Evolutionary conservation across 2,329 filamentous ascomycete genomes (phyloP).

Genomic region (Didymosphaeria variabile): DNA sequence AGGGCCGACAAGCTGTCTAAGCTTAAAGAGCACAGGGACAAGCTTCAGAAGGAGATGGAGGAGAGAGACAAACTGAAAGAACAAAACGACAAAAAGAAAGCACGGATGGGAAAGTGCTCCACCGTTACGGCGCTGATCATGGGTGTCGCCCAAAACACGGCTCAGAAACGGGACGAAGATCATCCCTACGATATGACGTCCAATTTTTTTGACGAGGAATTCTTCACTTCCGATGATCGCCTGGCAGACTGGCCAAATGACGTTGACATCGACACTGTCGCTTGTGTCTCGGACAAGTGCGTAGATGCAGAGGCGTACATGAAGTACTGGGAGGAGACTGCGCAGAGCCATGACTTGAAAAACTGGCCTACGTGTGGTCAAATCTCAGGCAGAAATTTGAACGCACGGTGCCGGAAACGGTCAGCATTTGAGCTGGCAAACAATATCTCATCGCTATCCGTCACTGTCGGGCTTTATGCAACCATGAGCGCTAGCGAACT

Average conservation of each 20-base stretch:
- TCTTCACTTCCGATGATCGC: conserved; percentile 16
- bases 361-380: neutral
- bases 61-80: conserved; percentile 16
- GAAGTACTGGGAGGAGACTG: conserved; percentile 16
- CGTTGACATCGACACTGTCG: conserved; percentile 14
- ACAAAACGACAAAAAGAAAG: conserved; percentile 16
- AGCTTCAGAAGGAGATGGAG: conserved; percentile 13
- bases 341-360: neutral
- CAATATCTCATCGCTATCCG: too few relatives aligned
- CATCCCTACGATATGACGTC: conserved; percentile 19
- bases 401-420: neutral
- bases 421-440: neutral
- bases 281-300: conserved; percentile 2
- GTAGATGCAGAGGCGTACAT: conserved; percentile 14
- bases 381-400: neutral
- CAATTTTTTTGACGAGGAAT: conserved; percentile 18
- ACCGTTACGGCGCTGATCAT: conserved; percentile 13
- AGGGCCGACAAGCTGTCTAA: conserved; percentile 13
- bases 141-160: conserved; percentile 10
- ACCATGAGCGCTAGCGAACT: too few relatives aligned
- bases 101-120: conserved; percentile 13
- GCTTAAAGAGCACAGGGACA: conserved; percentile 12
- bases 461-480: too few relatives aligned
- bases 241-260: conserved; percentile 17
- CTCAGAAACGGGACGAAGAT: conserved; percentile 16